Percentiles rank a stretch among this genome's conserved stretches.
Evolutionary conservation across 768 basidiomycete species (phyloP).

Genomic region (Epithele typhae): DNA sequence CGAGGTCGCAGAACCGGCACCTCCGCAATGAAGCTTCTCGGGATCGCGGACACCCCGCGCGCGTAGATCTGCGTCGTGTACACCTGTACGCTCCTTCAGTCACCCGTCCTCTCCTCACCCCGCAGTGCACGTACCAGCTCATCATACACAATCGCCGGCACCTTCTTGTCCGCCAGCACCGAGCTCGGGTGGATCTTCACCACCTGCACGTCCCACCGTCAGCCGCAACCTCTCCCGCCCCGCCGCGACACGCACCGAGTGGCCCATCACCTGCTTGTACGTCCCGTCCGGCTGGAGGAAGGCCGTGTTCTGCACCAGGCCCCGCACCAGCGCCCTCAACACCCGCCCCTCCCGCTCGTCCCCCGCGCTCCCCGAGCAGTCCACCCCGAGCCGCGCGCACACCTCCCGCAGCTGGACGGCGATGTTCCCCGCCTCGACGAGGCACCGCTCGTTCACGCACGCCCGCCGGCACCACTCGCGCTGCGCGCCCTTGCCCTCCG

Average conservation of each 20-base stretch:
- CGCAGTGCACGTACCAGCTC: constrained; percentile 64
- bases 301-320: constrained; percentile 81
- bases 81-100: constrained; percentile 39
- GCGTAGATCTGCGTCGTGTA: constrained; percentile 86
- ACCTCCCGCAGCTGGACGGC: constrained; percentile 70
- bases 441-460: constrained; percentile 76
- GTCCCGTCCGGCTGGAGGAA: constrained; percentile 79
- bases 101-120: background rate
- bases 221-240: background rate
- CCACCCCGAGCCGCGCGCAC: constrained; percentile 56
- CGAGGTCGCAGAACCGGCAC: constrained; percentile 18
- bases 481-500: constrained; percentile 43
- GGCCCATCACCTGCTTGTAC: constrained; percentile 81
- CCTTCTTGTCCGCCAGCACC: constrained; percentile 72
- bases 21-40: constrained; percentile 46
- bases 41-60: constrained; percentile 82
- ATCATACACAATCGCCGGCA: constrained; percentile 86
- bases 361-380: constrained; percentile 54
- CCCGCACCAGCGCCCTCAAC: constrained; percentile 66
- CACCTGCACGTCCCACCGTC: constrained; percentile 29
- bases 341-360: constrained; percentile 56
- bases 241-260: constrained; percentile 52
- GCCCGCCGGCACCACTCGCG: constrained; percentile 83
- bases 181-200: constrained; percentile 94
- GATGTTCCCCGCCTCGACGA: constrained; percentile 76